Conservation (phyloP, 2,329 filamentous ascomycete species). For the Colletotrichum sublineola region DNA sequence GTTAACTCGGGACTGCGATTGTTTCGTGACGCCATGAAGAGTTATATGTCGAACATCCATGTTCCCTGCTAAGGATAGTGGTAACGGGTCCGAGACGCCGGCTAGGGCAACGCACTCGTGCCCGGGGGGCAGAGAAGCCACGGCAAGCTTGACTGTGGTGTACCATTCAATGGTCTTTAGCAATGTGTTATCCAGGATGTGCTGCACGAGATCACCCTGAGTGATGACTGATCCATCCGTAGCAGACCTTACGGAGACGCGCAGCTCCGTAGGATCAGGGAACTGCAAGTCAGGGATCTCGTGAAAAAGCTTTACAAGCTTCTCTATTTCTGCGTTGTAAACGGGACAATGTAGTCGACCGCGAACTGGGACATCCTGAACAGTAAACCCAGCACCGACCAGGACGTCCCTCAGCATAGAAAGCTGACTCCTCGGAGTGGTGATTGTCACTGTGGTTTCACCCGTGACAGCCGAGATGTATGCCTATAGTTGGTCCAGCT, state of each 20-base stretch:
- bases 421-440: background rate
- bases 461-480: conserved; percentile 17
- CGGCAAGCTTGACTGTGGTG: background rate
- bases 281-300: background rate
- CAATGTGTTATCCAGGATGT: conserved; percentile 15
- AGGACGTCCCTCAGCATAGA: background rate
- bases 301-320: background rate
- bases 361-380: background rate
- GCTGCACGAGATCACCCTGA: background rate
- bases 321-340: background rate
- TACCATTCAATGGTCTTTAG: conserved; percentile 11
- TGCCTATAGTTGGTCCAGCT: background rate
- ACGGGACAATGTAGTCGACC: conserved; percentile 5
- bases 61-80: background rate
- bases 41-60: background rate
- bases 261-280: background rate
- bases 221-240: background rate
- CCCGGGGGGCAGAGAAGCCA: background rate
- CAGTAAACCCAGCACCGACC: background rate
- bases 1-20: background rate
- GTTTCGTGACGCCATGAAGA: background rate
- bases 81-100: background rate
- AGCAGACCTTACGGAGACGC: conserved; percentile 9
- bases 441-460: conserved; percentile 9
- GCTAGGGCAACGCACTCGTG: background rate